These are phyloP conservation scores for Sclerotiophoma versabilis DNA, from an alignment of 2,329 filamentous ascomycete species.

Conservation along the genomic window DNA sequence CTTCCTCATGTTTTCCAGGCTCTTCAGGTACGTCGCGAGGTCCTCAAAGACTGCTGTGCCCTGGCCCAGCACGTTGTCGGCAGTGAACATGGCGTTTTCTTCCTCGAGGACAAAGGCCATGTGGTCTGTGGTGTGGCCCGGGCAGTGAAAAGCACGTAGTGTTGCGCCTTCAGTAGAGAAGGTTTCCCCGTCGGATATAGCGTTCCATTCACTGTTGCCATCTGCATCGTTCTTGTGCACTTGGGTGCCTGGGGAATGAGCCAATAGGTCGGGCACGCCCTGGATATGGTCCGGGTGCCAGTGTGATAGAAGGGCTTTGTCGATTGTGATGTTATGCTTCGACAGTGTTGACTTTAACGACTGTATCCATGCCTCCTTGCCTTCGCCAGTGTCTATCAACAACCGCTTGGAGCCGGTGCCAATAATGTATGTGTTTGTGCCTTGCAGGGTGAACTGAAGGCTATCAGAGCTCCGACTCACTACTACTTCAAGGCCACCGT, in stretches of 20 bases:
- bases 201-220: conserved; percentile 51
- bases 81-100: conserved; percentile 84
- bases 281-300: conserved; percentile 90
- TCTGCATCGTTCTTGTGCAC: conserved; percentile 72
- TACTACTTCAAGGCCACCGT: not conserved
- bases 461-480: conserved; percentile 22
- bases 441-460: conserved; percentile 67
- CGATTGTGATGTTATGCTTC: conserved; percentile 72
- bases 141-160: conserved; percentile 70
- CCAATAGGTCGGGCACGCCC: conserved; percentile 74
- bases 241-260: conserved; percentile 66
- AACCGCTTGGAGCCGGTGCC: conserved; percentile 77
- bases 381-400: conserved; percentile 90
- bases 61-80: conserved; percentile 87
- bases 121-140: conserved; percentile 84
- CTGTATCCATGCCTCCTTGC: conserved; percentile 74
- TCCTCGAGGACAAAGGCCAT: conserved; percentile 79
- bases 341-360: conserved; percentile 70
- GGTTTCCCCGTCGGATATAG: conserved; percentile 64
- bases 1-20: conserved; percentile 71
- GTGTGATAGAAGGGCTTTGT: conserved; percentile 81
- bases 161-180: conserved; percentile 69
- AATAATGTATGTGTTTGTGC: conserved; percentile 94
- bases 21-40: conserved; percentile 71
- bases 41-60: conserved; percentile 88